Evolutionary conservation across 1,284 basidiomycete species (phyloP).

Genomic region (Boletus smithii): DNA sequence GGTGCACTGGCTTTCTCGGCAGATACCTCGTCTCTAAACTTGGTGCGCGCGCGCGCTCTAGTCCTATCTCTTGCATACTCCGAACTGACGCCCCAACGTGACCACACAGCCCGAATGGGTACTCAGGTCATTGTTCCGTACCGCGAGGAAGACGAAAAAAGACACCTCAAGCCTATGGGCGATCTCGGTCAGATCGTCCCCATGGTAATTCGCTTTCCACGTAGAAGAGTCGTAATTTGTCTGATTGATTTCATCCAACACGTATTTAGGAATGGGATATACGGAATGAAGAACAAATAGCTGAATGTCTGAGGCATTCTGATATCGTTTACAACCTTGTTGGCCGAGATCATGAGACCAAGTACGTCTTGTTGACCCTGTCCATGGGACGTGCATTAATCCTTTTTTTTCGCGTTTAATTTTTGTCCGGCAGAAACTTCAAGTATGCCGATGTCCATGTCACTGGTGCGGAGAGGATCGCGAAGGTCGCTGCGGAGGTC

Average conservation of each 20-base stretch:
- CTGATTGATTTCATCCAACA: constrained; percentile 27
- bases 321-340: constrained; percentile 63
- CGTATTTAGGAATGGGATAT: constrained; percentile 70
- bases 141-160: constrained; percentile 92
- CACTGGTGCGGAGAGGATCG: constrained; percentile 78
- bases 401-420: constrained; percentile 3
- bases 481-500: constrained; percentile 71
- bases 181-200: constrained; percentile 97
- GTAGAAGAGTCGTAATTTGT: constrained; percentile 16
- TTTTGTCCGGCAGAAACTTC: constrained; percentile 67
- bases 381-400: constrained; percentile 10
- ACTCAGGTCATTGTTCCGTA: constrained; percentile 96
- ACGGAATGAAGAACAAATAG: constrained; percentile 63
- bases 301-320: constrained; percentile 92
- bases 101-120: constrained; percentile 77
- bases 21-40: constrained; percentile 93
- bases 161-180: constrained; percentile 89
- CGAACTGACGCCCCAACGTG: constrained; percentile 11
- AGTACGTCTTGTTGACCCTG: constrained; percentile 47
- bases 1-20: constrained; percentile 93
- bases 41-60: constrained; percentile 47
- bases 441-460: constrained; percentile 77
- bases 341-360: constrained; percentile 62
- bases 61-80: no score
- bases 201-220: constrained; percentile 53